Base-by-base conservation (phyloP, 768 basidiomycete genomes). In the Tulasnella sp. region DNA sequence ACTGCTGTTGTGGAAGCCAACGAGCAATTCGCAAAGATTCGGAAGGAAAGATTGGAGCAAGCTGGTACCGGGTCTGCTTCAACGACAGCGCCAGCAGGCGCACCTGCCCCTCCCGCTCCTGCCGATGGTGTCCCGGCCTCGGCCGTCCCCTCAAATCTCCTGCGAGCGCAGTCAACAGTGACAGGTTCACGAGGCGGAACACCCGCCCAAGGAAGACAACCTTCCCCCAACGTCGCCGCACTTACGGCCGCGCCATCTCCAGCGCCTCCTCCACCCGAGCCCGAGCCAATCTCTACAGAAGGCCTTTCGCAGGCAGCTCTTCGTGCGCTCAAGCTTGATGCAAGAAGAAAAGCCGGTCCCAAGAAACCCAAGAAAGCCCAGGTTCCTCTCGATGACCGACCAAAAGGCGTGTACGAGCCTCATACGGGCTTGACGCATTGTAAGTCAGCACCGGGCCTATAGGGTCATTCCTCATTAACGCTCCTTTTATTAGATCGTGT, bases 321-420 rank as follows among this genome's bases (percentile, higher is more conserved):
- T 71, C 68, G 76, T 5, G 76, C 69, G 11, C 58, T 76, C 15
- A 67, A 68, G 25, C 38, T 72, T 67, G 78, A 77, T 36, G 79
- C 75, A 71, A 78, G 76, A 38, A 49, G 74, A 40, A 54, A 22
- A 64, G 82, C 71, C 74, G 78, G 49, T 77, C 83, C 79, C 80
- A 81, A 79, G 77, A 79, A 74, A 77, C 67, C 77, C 80, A 78
- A 78, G 76, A 79, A 77, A 73, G 82, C 81, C 78, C 80, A 78
- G 80, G 79, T 81, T 81, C 79, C 75, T 71, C 79, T 77, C 39
- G 80, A 76, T 11, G 78, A 79, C 6, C 84, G 87, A 67, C 90
- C 91, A 1, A 79, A 89, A 54, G 94, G 93, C 1, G 85, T 90
- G 29, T 96, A 95, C 80, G 95, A 97, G 79, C 90, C 93, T 9